phyloP scores from a whole-genome alignment of 371 early-diverging fungal species.

The Mucor piriformis region DNA sequence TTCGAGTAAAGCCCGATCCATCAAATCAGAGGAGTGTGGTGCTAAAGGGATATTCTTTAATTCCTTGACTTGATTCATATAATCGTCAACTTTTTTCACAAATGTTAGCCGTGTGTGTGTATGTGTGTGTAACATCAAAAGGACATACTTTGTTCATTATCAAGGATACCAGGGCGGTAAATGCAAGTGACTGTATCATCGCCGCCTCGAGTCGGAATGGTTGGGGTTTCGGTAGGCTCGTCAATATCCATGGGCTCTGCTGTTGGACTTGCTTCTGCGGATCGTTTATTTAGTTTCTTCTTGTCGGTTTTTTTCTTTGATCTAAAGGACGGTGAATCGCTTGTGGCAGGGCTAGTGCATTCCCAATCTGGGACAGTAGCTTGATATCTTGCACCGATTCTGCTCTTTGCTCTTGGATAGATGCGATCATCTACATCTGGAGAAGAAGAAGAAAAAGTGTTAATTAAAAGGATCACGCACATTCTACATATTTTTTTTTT shows the following conservation, averaged over 20 bases:
- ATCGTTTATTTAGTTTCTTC: constrained; percentile 2
- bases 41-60: constrained; percentile 44
- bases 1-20: constrained; percentile 65
- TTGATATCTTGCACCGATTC: constrained; percentile 81
- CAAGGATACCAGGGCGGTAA: constrained; percentile 25
- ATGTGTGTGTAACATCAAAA: not conserved
- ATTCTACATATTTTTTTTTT: not conserved
- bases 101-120: not conserved
- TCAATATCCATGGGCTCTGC: not conserved
- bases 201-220: constrained; percentile 43
- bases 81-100: constrained; percentile 44
- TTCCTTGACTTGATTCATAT: constrained; percentile 48
- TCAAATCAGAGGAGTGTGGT: constrained; percentile 55
- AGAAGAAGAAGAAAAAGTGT: not conserved
- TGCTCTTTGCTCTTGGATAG: constrained; percentile 79
- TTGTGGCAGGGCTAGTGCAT: not conserved
- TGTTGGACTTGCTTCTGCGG: constrained; percentile 10
- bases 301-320: not conserved
- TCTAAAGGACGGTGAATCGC: constrained; percentile 4
- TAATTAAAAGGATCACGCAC: not conserved
- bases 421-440: constrained; percentile 74
- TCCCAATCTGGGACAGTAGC: constrained; percentile 65
- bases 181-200: constrained; percentile 50
- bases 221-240: not conserved
- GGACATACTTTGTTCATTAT: constrained; percentile 5